phyloP scores from a whole-genome alignment of 1,139 yeast species.

The Candida pseudocylindracea region DNA sequence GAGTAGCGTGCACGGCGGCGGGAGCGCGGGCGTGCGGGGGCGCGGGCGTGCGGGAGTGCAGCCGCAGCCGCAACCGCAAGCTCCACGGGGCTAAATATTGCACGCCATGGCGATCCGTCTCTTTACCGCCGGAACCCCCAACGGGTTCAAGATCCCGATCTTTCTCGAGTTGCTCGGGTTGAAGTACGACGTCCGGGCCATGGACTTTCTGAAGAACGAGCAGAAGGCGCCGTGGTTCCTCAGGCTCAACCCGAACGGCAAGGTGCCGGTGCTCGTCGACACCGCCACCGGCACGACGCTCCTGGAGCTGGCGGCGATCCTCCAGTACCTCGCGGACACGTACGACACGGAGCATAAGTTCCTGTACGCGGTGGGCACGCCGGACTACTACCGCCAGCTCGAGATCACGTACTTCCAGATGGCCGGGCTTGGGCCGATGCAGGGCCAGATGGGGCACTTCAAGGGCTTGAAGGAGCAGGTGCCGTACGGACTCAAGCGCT shows the following conservation, averaged over 20 bases:
- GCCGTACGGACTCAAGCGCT: constrained; percentile 29
- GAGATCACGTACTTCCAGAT: constrained; percentile 33
- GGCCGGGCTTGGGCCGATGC: constrained; percentile 40
- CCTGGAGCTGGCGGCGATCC: constrained; percentile 36
- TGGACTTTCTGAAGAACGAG: constrained; percentile 15
- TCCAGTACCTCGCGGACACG: constrained; percentile 30
- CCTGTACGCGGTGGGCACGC: constrained; percentile 20
- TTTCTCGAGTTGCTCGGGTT: constrained; percentile 23
- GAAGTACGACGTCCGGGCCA: constrained; percentile 18
- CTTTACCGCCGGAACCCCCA: constrained; percentile 30
- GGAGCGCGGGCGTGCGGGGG: no score
- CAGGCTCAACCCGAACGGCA: constrained; percentile 35
- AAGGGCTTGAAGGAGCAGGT: constrained; percentile 19
- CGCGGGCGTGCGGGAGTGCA: no score
- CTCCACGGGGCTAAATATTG: no score
- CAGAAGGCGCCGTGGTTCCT: constrained; percentile 33
- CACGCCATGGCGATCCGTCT: constrained; percentile 3
- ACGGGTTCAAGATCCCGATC: constrained; percentile 28
- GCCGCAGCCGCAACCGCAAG: no score
- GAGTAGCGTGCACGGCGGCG: no score
- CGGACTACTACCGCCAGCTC: constrained; percentile 22
- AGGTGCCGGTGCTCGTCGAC: constrained; percentile 34
- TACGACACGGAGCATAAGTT: constrained; percentile 30
- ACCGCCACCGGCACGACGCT: constrained; percentile 17
- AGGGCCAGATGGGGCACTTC: constrained; percentile 34